Conservation (phyloP, 176 grass and related monocot species). For the Chloris gayana region DNA sequence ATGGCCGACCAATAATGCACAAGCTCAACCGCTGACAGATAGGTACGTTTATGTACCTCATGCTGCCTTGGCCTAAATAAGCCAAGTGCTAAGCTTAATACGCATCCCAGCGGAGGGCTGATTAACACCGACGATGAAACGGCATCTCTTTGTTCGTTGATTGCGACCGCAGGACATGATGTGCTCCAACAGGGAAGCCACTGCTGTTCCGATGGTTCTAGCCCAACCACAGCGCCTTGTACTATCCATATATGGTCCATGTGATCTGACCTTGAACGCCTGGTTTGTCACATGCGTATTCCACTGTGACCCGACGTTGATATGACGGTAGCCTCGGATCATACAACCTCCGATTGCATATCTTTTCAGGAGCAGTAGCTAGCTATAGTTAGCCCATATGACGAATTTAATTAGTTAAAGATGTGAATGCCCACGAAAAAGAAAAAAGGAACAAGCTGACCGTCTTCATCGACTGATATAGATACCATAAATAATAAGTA, state of each 20-base stretch:
- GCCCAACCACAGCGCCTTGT: constrained; percentile 30
- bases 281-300: constrained; percentile 16
- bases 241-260: constrained; percentile 18
- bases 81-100: too few species aligned
- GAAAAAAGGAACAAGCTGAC: background rate
- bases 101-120: too few species aligned
- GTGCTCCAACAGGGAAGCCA: constrained; percentile 14
- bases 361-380: constrained; percentile 47
- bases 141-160: background rate
- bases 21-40: constrained; percentile 19
- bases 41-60: constrained; percentile 18
- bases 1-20: constrained; percentile 50
- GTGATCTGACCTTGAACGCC: constrained; percentile 26
- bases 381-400: background rate
- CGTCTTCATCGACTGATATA: background rate
- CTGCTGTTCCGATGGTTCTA: constrained; percentile 36
- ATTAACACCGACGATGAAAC: background rate
- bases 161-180: constrained; percentile 1
- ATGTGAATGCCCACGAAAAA: background rate
- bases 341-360: constrained; percentile 8
- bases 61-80: background rate
- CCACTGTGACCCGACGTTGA: constrained; percentile 41
- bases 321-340: constrained; percentile 25
- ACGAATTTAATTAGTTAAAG: background rate
- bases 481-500: background rate